phyloP scores from a whole-genome alignment of 306 rosid genomes.

The Boehmeria nivea region DNA sequence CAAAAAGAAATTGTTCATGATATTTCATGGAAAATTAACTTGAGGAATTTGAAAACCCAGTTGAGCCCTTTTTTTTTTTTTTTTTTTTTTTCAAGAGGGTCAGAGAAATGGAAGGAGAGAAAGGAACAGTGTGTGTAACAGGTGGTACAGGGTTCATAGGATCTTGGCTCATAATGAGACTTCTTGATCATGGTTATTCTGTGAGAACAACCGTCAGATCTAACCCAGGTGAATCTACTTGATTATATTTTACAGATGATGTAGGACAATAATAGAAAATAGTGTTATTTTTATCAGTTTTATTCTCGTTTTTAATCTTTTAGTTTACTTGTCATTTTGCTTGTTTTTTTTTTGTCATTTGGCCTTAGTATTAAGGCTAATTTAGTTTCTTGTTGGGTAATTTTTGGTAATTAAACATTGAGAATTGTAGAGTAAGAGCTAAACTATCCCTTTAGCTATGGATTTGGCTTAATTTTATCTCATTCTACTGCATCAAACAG shows the following conservation, averaged over 20 bases:
- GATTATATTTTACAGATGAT: neutral
- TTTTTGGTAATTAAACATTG: no score
- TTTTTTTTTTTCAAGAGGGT: neutral
- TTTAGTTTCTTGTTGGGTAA: no score
- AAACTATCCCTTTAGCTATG: no score
- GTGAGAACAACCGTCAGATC: slow-evolving; percentile 40
- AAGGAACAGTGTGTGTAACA: slow-evolving; percentile 52
- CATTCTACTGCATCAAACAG: no score
- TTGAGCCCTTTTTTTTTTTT: neutral
- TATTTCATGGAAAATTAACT: neutral
- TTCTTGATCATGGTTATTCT: slow-evolving; percentile 41
- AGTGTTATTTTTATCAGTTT: no score
- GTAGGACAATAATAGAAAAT: no score
- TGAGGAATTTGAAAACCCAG: neutral
- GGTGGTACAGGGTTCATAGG: slow-evolving; percentile 51
- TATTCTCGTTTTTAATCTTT: no score
- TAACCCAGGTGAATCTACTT: slow-evolving; percentile 1
- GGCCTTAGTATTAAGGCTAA: no score
- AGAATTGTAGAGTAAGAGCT: no score
- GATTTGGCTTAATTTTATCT: no score
- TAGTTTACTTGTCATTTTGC: no score
- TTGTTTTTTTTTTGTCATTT: no score
- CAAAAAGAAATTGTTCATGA: neutral
- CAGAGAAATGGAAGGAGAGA: slow-evolving; percentile 22
- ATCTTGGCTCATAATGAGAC: slow-evolving; percentile 48